phyloP scores from a whole-genome alignment of 257 asterid species.

The Striga asiatica region DNA sequence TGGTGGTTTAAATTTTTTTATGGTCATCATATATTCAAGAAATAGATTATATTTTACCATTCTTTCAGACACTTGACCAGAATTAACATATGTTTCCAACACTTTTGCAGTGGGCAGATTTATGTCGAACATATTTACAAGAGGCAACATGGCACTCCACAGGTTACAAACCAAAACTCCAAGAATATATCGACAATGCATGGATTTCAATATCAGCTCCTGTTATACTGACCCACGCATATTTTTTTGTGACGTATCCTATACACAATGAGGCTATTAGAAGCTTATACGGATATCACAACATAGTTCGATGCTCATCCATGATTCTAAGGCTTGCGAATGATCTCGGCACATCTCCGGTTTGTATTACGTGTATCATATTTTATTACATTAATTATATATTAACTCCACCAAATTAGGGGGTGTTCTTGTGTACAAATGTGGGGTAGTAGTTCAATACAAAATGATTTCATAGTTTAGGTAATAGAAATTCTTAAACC shows the following conservation, averaged over 20 bases:
- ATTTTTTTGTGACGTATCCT: constrained; percentile 24
- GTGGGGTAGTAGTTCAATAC: too few relatives aligned
- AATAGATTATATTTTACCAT: too few relatives aligned
- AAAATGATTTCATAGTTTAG: too few relatives aligned
- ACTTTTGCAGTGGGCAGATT: constrained; percentile 27
- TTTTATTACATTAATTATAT: too few relatives aligned
- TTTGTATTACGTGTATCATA: background rate
- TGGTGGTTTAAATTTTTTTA: too few relatives aligned
- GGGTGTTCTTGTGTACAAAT: too few relatives aligned
- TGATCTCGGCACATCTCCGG: constrained; percentile 46
- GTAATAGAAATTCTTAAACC: too few relatives aligned
- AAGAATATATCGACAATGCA: constrained; percentile 34
- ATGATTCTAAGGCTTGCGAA: constrained; percentile 27
- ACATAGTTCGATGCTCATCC: constrained; percentile 21
- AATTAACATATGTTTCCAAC: background rate
- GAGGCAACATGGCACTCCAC: constrained; percentile 32
- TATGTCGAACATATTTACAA: constrained; percentile 15
- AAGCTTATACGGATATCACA: constrained; percentile 14
- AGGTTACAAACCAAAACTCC: constrained; percentile 23
- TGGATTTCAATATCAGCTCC: constrained; percentile 37
- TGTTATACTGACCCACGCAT: constrained; percentile 23
- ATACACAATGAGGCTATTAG: constrained; percentile 19
- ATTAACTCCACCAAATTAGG: too few relatives aligned
- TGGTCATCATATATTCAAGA: too few relatives aligned
- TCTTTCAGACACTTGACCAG: too few relatives aligned